Percentiles rank a stretch among this genome's conserved stretches.
Conservation (phyloP, 192 early-diverging fungal genomes). For the Gonapodya sp. region DNA sequence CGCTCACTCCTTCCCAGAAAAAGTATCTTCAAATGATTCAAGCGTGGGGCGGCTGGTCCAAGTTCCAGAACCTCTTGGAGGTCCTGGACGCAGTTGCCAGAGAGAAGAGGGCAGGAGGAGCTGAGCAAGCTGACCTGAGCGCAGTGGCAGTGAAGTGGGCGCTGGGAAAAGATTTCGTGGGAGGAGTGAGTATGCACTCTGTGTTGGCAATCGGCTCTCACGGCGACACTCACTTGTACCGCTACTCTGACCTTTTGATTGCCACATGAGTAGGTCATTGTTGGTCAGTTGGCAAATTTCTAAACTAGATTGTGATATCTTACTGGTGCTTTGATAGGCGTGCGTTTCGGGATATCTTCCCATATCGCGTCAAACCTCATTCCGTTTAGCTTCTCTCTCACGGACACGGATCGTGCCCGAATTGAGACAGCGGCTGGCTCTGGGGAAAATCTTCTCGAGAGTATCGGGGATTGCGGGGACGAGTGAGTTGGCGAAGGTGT, state of each 20-base stretch:
- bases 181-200: background rate
- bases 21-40: constrained; percentile 9
- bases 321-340: background rate
- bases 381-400: background rate
- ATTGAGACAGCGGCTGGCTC: background rate
- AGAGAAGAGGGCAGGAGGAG: background rate
- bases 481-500: no score
- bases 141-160: background rate
- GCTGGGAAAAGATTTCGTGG: background rate
- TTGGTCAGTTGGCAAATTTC: background rate
- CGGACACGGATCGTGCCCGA: background rate
- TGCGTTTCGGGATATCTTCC: background rate
- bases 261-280: background rate
- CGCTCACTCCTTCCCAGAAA: background rate
- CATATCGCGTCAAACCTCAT: background rate
- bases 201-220: no score
- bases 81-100: background rate
- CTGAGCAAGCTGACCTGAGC: background rate
- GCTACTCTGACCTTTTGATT: no score
- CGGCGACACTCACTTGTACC: no score
- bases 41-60: background rate
- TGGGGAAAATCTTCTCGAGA: background rate
- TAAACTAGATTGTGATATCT: background rate
- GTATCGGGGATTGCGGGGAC: constrained; percentile 8
- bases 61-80: background rate